Evolutionary conservation across 2,329 filamentous ascomycete species (phyloP), one percentile per base, ranked within the genome.

Genomic region (Aspergillus eucalypticola): DNA sequence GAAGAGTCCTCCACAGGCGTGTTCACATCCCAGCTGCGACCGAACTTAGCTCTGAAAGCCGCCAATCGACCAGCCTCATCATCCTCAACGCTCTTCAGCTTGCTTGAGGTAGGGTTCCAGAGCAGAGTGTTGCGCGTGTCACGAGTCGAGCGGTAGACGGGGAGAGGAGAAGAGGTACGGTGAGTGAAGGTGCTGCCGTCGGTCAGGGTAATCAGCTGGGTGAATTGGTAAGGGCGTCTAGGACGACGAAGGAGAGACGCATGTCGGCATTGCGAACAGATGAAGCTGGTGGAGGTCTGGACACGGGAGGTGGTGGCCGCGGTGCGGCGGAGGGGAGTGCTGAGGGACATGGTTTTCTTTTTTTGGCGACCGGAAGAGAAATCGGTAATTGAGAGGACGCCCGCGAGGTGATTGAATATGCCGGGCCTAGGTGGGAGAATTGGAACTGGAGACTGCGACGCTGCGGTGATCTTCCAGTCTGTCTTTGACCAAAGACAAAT

Each of bases 161-260:
- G 82, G 21, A 79, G 69, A 2, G 80, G 80, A 5, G 80, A 82
- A 50, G 79, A 82, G 44, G 80, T 82, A 66, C 80, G 80, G 66
- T 81, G 79, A 17, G 76, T 76, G 73, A 80, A 98, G 61, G 93
- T 90, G 71, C 87, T 90, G 69, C 95, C 95, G 81, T 99, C 95
- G 42, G 90, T 91, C 65, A 98, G 89, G 56, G 92, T 93, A 67
- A 99, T 84, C 62, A 99, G 86, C 79, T 99, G 95, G n/a, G 94
- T 97, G 83, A 97, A 98, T 67, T 89, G 91, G 83, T 97, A 98
- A 44, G 95, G 94, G 5, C 93, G 87, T 72, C 92, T 90, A n/a
- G 92, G 92, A 15, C 95, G 91, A 63, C 85, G 85, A 73, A 98
- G 86, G 64, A 96, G 90, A 23, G 90, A 92, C 55, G 95, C 95